Base-by-base conservation (phyloP, 805 yeast species). In the Schizosaccharomyces octosporus region DNA sequence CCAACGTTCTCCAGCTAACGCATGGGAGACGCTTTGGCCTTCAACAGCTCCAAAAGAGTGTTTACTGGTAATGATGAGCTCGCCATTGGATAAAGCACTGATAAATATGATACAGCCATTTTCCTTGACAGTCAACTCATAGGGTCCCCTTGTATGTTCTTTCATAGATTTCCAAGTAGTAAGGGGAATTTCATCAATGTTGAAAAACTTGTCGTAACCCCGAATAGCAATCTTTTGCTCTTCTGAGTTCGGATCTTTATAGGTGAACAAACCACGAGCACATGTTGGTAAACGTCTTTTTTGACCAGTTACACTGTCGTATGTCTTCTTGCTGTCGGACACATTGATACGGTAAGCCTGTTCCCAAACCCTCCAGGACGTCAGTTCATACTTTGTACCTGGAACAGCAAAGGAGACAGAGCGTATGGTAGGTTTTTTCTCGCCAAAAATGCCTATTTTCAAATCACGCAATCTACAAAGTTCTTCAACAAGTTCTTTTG, bases 191-290 rank as follows among this genome's bases (percentile, higher is more conserved):
- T 93, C 98, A 64, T 76, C 79, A 3, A 87, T 74, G 68, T 85
- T 90, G 78, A 87, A 93, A 71, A 93, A 93, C 72, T 93, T 93
- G 71, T 93, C 93, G 69, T 93, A 93, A 0, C 99, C 98, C 66
- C 99, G 74, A 1, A 83, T 81, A 1, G 81, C 81, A 27, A 93
- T 84, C 39, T 64, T 66, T 5, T 72, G 72, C 6, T 65, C 63
- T 11, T 63, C 65, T n/a, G 68, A 64, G 0, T 64, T 66, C 0
- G 66, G 65, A 17, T 72, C 72, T 6, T 74, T 72, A 13, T 71
- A 70, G 4, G 72, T 58, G 70, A 90, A 90, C 17, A 90, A 70
- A 0, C 98, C 98, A 62, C 98, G 76, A 0, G 97, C 95, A 61
- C 81, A 72, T 4, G 81, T 75, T 0, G 96, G 95, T 7, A 90